Evolutionary conservation across 805 yeast genomes (phyloP).

Genomic region (Huiozyma sinensis): DNA sequence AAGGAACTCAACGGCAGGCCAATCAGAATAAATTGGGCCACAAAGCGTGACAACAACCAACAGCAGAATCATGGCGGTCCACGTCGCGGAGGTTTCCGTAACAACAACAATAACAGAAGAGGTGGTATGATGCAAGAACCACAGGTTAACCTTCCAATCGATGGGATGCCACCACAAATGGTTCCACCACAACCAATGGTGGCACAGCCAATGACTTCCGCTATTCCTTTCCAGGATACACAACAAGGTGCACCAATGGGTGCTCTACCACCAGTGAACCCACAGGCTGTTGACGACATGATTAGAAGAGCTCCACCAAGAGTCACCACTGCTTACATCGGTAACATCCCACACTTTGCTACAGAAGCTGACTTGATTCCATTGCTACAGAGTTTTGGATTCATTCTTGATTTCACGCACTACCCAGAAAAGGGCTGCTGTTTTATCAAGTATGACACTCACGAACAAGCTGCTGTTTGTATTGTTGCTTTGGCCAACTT

Average conservation of each 20-base stretch:
- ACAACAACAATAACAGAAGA: conserved; percentile 15
- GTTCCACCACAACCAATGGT: conserved; percentile 7
- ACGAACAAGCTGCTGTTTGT: conserved; percentile 82
- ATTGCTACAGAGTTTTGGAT: conserved; percentile 69
- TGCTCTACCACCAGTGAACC: conserved; percentile 29
- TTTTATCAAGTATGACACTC: conserved; percentile 76
- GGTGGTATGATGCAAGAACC: conserved; percentile 12
- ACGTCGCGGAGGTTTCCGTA: conserved; percentile 17
- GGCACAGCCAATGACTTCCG: neutral
- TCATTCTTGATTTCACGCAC: conserved; percentile 67
- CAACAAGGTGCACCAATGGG: conserved; percentile 12
- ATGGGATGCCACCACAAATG: conserved; percentile 16
- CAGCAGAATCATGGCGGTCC: conserved; percentile 13
- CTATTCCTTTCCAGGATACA: conserved; percentile 3
- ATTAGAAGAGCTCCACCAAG: conserved; percentile 63
- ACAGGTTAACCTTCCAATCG: conserved; percentile 9
- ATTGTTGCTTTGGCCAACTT: conserved; percentile 67
- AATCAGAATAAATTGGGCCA: conserved; percentile 82
- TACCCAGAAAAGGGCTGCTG: conserved; percentile 80
- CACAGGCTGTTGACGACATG: conserved; percentile 58
- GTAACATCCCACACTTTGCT: conserved; percentile 71
- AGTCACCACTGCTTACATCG: conserved; percentile 70
- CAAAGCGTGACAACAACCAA: conserved; percentile 44
- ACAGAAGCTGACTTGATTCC: conserved; percentile 66
- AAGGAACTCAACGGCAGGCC: conserved; percentile 60